Conservation (phyloP, 1,139 yeast species). For the Kodamaea sp. region DNA sequence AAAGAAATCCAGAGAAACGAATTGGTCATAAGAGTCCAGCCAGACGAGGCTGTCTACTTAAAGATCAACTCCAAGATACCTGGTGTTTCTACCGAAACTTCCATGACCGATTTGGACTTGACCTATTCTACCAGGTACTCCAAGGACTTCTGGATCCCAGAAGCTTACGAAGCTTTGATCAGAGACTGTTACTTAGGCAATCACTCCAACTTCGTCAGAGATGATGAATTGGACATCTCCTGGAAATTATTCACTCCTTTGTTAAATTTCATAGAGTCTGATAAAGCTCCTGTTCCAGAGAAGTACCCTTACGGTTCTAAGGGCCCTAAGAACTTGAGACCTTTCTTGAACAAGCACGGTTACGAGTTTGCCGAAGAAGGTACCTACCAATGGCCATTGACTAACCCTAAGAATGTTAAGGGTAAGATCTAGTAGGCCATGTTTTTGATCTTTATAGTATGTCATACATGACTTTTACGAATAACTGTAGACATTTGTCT, state of each 20-base stretch:
- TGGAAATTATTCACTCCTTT: constrained; percentile 95
- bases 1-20: constrained; percentile 85
- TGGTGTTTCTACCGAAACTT: constrained; percentile 79
- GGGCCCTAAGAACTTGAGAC: constrained; percentile 72
- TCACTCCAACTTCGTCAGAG: constrained; percentile 96
- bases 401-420: constrained; percentile 56
- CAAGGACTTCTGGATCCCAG: constrained; percentile 90
- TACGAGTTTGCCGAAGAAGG: constrained; percentile 62
- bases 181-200: constrained; percentile 90
- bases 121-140: constrained; percentile 79
- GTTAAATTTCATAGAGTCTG: constrained; percentile 73
- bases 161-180: constrained; percentile 94
- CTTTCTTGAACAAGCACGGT: constrained; percentile 67
- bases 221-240: constrained; percentile 91
- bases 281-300: constrained; percentile 62
- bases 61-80: constrained; percentile 93
- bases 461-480: too few relatives aligned
- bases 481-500: too few relatives aligned
- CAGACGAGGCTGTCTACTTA: constrained; percentile 89
- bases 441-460: too few relatives aligned
- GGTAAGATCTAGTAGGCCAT: constrained; percentile 35
- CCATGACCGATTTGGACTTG: constrained; percentile 86
- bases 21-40: constrained; percentile 90
- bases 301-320: constrained; percentile 86
- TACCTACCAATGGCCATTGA: constrained; percentile 81